Evolutionary conservation across 805 yeast genomes (phyloP), one percentile per base, ranked within the genome.

Genomic region (Maudiozyma saulgeensis): DNA sequence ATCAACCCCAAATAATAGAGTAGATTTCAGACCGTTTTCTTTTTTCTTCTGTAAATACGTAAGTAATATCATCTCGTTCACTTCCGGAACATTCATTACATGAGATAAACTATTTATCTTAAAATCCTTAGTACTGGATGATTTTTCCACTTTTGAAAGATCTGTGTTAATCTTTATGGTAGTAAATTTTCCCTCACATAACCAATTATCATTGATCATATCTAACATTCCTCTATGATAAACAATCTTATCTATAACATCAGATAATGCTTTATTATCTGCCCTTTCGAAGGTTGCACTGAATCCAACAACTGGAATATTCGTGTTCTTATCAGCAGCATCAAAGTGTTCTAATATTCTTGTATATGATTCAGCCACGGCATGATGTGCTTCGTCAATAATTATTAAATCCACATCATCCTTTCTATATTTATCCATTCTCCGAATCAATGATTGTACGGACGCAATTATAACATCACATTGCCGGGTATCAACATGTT

Each of bases 311-410:
- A 87, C 78, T 1, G 80, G 76, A 1, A 82, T 71, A 0, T 67
- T 66, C 49, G 79, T 68, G 0, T 69, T 62, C 0, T 68, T 55
- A 1, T 60, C 53, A 34, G 59, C 53, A 3, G 82, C 82, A 0
- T 70, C 69, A 57, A 90, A 87, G 58, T 86, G 73, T 3, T 70
- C 62, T 47, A 87, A 62, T 1, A 89, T 72, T 31, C 73, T 71
- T 16, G 67, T 43, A 69, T 90, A 91, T 0, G 89, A 73, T 15
- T 64, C 60, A 0, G 96, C 88, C 0, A 86, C 84, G 0, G 95
- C 82, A 65, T 90, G 97, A 61, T 90, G 98, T 40, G 96, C 95
- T 63, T 90, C 98, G 66, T 90, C 98, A 2, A 90, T 72, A 19
- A 90, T 80, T 16, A 91, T 77, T 32, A 89, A 72, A 60, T 87